Conservation (phyloP, 2,329 filamentous ascomycete species). For the Verticillium klebahnii region DNA sequence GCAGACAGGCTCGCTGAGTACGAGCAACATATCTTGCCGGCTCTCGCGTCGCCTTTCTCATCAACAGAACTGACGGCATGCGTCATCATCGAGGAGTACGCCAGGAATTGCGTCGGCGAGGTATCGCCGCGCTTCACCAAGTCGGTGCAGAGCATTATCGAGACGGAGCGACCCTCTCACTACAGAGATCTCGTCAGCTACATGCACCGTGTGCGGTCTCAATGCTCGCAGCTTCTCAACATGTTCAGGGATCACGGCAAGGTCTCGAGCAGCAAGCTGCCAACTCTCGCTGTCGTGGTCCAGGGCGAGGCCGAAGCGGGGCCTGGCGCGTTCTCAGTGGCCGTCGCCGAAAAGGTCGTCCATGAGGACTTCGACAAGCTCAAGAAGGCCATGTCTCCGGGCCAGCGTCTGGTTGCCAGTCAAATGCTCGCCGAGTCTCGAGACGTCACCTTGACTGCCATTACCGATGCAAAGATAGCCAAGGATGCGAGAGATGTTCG, state of each 20-base stretch:
- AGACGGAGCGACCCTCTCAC: slow-evolving; percentile 72
- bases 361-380: slow-evolving; percentile 81
- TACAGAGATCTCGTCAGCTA: slow-evolving; percentile 91
- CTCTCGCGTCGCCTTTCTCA: slow-evolving; percentile 68
- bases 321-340: slow-evolving; percentile 84
- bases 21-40: slow-evolving; percentile 59
- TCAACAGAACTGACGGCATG: slow-evolving; percentile 82
- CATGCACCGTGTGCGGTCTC: slow-evolving; percentile 81
- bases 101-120: slow-evolving; percentile 48
- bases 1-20: slow-evolving; percentile 56
- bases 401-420: slow-evolving; percentile 78
- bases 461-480: slow-evolving; percentile 72
- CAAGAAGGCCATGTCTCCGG: slow-evolving; percentile 83
- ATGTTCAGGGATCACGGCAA: slow-evolving; percentile 90
- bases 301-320: slow-evolving; percentile 91
- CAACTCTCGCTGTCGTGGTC: slow-evolving; percentile 80
- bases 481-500: slow-evolving; percentile 82
- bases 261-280: slow-evolving; percentile 69
- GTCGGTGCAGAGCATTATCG: slow-evolving; percentile 69
- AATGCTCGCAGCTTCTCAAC: slow-evolving; percentile 85
- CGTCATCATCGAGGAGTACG: slow-evolving; percentile 85
- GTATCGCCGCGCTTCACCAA: slow-evolving; percentile 57
- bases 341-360: slow-evolving; percentile 83
- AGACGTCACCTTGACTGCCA: slow-evolving; percentile 62
- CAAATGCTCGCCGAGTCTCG: slow-evolving; percentile 76